A percentile compares a stretch with the other conserved stretches of the same genome.
Evolutionary conservation across 805 yeast species (phyloP).

Genomic region (Candida sphagnicola): DNA sequence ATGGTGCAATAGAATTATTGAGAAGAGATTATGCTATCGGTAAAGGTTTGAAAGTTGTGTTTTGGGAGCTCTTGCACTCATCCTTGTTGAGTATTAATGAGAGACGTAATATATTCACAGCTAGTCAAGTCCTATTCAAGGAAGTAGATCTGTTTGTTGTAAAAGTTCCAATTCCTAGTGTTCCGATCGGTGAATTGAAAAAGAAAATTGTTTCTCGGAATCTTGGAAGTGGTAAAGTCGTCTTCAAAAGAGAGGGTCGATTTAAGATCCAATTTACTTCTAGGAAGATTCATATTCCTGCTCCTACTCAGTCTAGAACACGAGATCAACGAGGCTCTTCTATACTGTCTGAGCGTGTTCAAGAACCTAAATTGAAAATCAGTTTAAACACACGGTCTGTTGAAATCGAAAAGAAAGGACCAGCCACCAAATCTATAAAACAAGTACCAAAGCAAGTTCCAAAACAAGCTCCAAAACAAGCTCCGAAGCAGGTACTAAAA

Average conservation of each 20-base stretch:
- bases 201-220: slow-evolving; percentile 61
- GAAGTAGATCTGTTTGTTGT: slow-evolving; percentile 61
- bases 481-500: background rate
- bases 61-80: slow-evolving; percentile 72
- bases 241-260: slow-evolving; percentile 58
- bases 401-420: slow-evolving; percentile 7
- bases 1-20: slow-evolving; percentile 63
- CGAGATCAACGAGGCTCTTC: slow-evolving; percentile 6
- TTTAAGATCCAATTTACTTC: slow-evolving; percentile 48
- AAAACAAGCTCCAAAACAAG: slow-evolving; percentile 1
- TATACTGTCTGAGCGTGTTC: slow-evolving; percentile 1
- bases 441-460: slow-evolving; percentile 3
- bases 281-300: slow-evolving; percentile 7
- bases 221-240: slow-evolving; percentile 50
- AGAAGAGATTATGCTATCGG: slow-evolving; percentile 58
- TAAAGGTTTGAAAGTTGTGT: slow-evolving; percentile 48
- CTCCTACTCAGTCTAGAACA: slow-evolving; percentile 4
- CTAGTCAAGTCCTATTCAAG: slow-evolving; percentile 62
- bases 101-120: slow-evolving; percentile 58
- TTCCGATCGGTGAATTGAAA: slow-evolving; percentile 36
- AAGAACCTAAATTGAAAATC: slow-evolving; percentile 11
- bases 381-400: slow-evolving; percentile 5
- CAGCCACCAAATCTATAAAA: slow-evolving; percentile 1
- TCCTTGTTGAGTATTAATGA: slow-evolving; percentile 56
- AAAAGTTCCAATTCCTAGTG: slow-evolving; percentile 61